These are phyloP conservation scores for Lachnellula subtilissima DNA, from an alignment of 2,329 filamentous ascomycete species.

Conservation along the genomic window DNA sequence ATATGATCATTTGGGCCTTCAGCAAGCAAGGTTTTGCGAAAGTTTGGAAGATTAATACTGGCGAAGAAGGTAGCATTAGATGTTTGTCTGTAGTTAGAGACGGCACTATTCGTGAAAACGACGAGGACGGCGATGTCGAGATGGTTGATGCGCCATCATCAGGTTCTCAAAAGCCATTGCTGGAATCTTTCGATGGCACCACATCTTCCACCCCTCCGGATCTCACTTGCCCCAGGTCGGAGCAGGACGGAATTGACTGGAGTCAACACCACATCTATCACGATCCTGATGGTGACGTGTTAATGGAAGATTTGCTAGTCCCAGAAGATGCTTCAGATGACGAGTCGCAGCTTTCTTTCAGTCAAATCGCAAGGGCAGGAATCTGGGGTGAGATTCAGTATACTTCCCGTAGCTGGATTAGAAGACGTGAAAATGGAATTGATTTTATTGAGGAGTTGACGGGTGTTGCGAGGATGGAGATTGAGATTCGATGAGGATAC, in stretches of 20 bases:
- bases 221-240: not conserved
- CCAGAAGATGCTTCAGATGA: slow-evolving; percentile 5
- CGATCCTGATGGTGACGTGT: slow-evolving; percentile 21
- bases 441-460: slow-evolving; percentile 35
- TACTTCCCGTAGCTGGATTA: not conserved
- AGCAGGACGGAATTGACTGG: not conserved
- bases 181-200: slow-evolving; percentile 23
- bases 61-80: slow-evolving; percentile 5
- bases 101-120: slow-evolving; percentile 26
- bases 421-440: not conserved
- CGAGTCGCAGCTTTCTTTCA: slow-evolving; percentile 6
- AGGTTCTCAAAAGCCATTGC: not conserved
- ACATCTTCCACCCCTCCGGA: slow-evolving; percentile 2
- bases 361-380: slow-evolving; percentile 3
- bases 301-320: slow-evolving; percentile 21
- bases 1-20: slow-evolving; percentile 50
- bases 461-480: slow-evolving; percentile 36
- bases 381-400: slow-evolving; percentile 1
- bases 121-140: slow-evolving; percentile 15
- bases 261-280: slow-evolving; percentile 8
- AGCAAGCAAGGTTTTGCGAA: slow-evolving; percentile 38
- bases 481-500: slow-evolving; percentile 31
- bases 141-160: slow-evolving; percentile 14
- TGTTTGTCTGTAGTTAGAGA: slow-evolving; percentile 24
- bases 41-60: slow-evolving; percentile 42